phyloP scores from a whole-genome alignment of 2,329 filamentous ascomycete species.

The Pestalotiopsis sp. region DNA sequence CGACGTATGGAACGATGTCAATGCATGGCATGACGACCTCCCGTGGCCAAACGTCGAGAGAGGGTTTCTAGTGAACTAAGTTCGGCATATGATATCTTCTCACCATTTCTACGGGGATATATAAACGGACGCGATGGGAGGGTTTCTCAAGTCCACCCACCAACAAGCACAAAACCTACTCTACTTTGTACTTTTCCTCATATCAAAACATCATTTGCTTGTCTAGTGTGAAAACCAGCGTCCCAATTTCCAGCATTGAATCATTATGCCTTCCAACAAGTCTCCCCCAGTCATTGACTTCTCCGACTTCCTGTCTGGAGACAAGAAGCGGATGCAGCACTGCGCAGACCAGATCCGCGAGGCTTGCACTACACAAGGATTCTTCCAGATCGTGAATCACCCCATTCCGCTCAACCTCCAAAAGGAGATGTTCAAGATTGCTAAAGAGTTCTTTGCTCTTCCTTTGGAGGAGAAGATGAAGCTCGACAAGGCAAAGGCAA shows the following conservation, averaged over 20 bases:
- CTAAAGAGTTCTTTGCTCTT: conserved; percentile 1
- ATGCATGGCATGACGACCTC: no score
- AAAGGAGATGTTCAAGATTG: neutral
- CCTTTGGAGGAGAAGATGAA: conserved; percentile 6
- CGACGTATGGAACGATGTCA: no score
- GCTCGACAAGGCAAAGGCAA: conserved; percentile 1
- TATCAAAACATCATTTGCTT: no score
- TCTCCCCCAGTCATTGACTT: neutral
- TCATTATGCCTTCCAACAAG: neutral
- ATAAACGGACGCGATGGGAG: no score
- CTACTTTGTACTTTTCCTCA: no score
- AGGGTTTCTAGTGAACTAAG: no score
- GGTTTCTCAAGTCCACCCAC: no score
- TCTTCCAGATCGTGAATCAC: conserved; percentile 10
- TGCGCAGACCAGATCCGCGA: neutral
- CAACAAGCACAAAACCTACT: no score
- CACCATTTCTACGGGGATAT: no score
- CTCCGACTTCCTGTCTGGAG: neutral
- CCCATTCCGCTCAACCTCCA: neutral
- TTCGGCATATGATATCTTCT: no score
- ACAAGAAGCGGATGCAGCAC: neutral
- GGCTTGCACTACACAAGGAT: conserved; percentile 8
- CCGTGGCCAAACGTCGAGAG: no score
- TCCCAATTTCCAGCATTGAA: neutral
- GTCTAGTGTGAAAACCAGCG: no score